Percentiles rank a stretch among this genome's conserved stretches.
These are phyloP conservation scores for Penicillium sumatraense DNA, from an alignment of 2,329 filamentous ascomycete genomes.

Conservation along the genomic window DNA sequence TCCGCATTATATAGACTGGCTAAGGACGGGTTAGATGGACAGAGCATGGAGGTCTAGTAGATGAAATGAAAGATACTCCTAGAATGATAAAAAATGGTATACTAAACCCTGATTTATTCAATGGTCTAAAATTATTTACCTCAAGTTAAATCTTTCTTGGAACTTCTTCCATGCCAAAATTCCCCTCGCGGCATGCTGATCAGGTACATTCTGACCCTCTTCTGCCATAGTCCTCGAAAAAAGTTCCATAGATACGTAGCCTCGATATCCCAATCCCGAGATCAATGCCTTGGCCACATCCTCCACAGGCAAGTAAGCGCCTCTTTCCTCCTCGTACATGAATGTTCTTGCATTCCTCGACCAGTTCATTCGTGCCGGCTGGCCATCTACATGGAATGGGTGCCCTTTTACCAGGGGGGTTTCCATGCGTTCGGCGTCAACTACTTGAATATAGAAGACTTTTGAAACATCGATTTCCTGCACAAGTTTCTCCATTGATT, in stretches of 20 bases:
- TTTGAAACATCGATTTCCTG: constrained; percentile 63
- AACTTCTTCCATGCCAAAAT: constrained; percentile 57
- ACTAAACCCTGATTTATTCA: no score
- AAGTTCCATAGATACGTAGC: constrained; percentile 74
- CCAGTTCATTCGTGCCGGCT: constrained; percentile 75
- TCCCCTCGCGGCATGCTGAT: constrained; percentile 59
- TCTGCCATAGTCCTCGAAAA: constrained; percentile 67
- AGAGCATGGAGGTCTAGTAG: no score
- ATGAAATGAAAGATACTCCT: no score
- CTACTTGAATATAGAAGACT: constrained; percentile 77
- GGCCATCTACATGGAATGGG: constrained; percentile 61
- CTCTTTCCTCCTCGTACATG: constrained; percentile 64
- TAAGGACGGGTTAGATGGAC: no score
- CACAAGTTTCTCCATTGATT: constrained; percentile 61
- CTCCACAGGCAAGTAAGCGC: constrained; percentile 70
- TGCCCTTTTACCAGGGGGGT: constrained; percentile 63
- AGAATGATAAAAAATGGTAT: no score
- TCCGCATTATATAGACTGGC: no score
- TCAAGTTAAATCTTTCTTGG: constrained; percentile 7
- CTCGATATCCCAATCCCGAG: constrained; percentile 61
- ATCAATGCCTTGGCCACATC: constrained; percentile 64
- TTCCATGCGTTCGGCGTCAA: constrained; percentile 69
- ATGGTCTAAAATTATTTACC: no score
- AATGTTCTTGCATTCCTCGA: constrained; percentile 74
- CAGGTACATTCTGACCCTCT: constrained; percentile 56